Evolutionary conservation across 441 rosid genomes (phyloP).

Genomic region (Biscutella laevigata): DNA sequence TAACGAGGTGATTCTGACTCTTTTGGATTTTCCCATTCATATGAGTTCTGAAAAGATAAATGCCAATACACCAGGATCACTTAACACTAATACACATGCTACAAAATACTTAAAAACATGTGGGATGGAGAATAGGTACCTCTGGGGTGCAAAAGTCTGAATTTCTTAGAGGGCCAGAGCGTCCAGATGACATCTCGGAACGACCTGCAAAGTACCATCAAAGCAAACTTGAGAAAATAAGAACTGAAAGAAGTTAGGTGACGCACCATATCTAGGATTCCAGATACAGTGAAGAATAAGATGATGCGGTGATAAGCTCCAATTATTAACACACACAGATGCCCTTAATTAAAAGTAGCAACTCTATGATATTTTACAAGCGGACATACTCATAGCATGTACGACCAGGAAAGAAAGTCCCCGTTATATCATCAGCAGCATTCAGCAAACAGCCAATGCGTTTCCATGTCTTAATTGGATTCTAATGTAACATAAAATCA

Average conservation of each 20-base stretch:
- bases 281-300: background rate
- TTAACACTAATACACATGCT: constrained; percentile 5
- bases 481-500: constrained; percentile 11
- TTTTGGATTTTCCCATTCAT: constrained; percentile 71
- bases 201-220: constrained; percentile 37
- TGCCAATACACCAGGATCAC: constrained; percentile 18
- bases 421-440: background rate
- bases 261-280: background rate
- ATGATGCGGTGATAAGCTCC: background rate
- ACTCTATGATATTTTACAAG: background rate
- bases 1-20: constrained; percentile 98
- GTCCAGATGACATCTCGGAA: constrained; percentile 42
- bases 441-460: constrained; percentile 6
- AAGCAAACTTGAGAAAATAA: constrained; percentile 9
- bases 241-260: background rate
- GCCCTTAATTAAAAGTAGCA: background rate
- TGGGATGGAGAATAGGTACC: constrained; percentile 43
- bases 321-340: constrained; percentile 3
- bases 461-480: background rate
- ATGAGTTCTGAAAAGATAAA: constrained; percentile 36
- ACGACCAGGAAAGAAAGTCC: background rate
- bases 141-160: constrained; percentile 84
- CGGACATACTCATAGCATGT: constrained; percentile 10
- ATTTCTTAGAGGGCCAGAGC: constrained; percentile 55
- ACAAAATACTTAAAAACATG: background rate